Conservation (phyloP, 2,329 filamentous ascomycete species). For the Colletotrichum eremochloae region DNA sequence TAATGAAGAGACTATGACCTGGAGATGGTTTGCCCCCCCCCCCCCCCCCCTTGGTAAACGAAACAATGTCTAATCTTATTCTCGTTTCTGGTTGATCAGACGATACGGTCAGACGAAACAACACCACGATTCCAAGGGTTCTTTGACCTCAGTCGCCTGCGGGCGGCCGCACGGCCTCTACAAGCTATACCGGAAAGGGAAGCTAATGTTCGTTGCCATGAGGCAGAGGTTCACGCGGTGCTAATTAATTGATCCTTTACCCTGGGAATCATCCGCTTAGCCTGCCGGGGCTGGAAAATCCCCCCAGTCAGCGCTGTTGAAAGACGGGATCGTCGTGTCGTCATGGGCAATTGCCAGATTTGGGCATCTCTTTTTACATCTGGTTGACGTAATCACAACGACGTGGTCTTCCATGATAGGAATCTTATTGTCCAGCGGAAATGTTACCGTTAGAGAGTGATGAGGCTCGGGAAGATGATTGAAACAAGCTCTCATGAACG, state of each 20-base stretch:
- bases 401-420: not conserved
- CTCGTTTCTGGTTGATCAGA: constrained; percentile 29
- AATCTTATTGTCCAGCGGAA: not conserved
- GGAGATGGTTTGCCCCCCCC: not conserved
- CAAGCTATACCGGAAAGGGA: not conserved
- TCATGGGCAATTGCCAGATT: too few relatives aligned
- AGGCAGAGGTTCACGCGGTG: not conserved
- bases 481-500: not conserved
- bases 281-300: not conserved
- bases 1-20: not conserved
- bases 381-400: not conserved
- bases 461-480: not conserved
- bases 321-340: not conserved
- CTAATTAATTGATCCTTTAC: not conserved
- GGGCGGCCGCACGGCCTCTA: not conserved
- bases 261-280: not conserved
- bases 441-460: not conserved
- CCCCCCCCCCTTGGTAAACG: constrained; percentile 1
- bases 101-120: constrained; percentile 29
- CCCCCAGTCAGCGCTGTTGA: not conserved
- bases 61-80: constrained; percentile 25
- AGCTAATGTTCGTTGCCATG: too few relatives aligned
- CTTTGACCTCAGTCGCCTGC: not conserved
- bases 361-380: not conserved
- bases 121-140: not conserved